A percentile compares a stretch with the other conserved stretches of the same genome.
phyloP scores from a whole-genome alignment of 2,329 filamentous ascomycete species.

The Amylocarpus encephaloides region DNA sequence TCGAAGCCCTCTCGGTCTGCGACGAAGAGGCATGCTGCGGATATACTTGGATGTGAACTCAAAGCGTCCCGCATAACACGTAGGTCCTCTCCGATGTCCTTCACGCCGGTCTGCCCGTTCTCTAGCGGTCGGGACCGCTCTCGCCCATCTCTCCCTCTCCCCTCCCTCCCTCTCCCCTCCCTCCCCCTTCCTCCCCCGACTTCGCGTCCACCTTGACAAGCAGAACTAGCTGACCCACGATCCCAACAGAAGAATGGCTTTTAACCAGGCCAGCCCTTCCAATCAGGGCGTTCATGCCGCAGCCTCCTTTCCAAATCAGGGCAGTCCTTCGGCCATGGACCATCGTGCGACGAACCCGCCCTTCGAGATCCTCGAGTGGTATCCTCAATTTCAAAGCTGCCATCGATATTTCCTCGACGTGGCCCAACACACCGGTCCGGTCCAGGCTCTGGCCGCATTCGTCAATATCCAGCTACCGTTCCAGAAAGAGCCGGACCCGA shows the following conservation, averaged over 20 bases:
- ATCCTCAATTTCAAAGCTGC: conserved; percentile 84
- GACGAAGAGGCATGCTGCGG: too few species aligned
- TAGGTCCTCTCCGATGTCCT: too few species aligned
- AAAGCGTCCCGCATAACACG: too few species aligned
- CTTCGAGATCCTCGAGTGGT: conserved; percentile 88
- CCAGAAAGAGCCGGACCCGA: conserved; percentile 53
- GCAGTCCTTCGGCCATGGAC: conserved; percentile 11
- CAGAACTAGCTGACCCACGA: too few species aligned
- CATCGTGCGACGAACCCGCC: conserved; percentile 11
- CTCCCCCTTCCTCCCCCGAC: too few species aligned
- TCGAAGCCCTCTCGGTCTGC: too few species aligned
- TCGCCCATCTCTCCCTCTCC: too few species aligned
- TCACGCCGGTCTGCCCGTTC: too few species aligned
- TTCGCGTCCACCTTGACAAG: background rate
- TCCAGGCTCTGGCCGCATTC: conserved; percentile 84
- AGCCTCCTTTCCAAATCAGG: conserved; percentile 14
- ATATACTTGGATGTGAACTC: too few species aligned
- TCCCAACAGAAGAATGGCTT: conserved; percentile 17
- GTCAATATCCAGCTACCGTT: conserved; percentile 89
- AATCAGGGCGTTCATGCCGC: conserved; percentile 7
- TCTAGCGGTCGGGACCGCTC: too few species aligned
- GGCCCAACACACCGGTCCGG: conserved; percentile 73
- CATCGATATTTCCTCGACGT: conserved; percentile 87
- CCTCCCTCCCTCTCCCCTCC: too few species aligned
- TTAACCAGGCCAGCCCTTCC: conserved; percentile 16